Conservation (phyloP, 1,284 basidiomycete genomes). For the Flammula alnicola region DNA sequence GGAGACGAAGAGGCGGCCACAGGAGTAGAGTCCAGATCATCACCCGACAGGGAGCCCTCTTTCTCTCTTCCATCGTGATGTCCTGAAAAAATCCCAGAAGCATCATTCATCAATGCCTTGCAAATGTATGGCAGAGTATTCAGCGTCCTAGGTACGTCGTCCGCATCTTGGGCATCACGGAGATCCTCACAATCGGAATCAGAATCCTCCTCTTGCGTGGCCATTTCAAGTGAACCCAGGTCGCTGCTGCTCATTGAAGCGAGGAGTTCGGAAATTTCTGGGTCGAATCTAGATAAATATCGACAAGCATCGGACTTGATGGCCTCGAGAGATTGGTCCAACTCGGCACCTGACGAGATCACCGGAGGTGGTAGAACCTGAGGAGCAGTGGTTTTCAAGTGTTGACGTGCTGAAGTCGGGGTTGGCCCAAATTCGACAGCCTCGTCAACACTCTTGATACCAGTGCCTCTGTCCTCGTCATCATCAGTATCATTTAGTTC, state of each 20-base stretch:
- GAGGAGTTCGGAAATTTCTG: slow-evolving; percentile 34
- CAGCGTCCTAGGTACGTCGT: not conserved
- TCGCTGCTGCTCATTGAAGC: slow-evolving; percentile 35
- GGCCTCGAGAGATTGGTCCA: not conserved
- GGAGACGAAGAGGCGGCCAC: slow-evolving; percentile 1
- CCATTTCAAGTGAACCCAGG: slow-evolving; percentile 37
- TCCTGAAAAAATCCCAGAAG: not conserved
- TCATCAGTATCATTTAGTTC: too few species aligned
- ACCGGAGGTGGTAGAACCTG: not conserved
- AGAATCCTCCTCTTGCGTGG: slow-evolving; percentile 10
- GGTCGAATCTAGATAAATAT: slow-evolving; percentile 26
- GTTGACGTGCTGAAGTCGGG: too few species aligned
- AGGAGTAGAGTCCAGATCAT: not conserved
- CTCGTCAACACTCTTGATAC: too few species aligned
- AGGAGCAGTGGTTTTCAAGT: not conserved
- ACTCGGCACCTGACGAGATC: too few species aligned
- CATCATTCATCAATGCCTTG: slow-evolving; percentile 1
- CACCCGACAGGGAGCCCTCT: not conserved
- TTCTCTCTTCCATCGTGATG: not conserved
- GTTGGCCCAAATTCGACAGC: too few species aligned
- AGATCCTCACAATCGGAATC: slow-evolving; percentile 11
- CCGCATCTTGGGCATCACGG: slow-evolving; percentile 4
- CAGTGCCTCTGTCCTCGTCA: too few species aligned
- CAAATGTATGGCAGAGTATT: slow-evolving; percentile 2
- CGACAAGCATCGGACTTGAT: not conserved